Evolutionary conservation across 257 asterid species (phyloP).

Genomic region (Nicotiana otophora): DNA sequence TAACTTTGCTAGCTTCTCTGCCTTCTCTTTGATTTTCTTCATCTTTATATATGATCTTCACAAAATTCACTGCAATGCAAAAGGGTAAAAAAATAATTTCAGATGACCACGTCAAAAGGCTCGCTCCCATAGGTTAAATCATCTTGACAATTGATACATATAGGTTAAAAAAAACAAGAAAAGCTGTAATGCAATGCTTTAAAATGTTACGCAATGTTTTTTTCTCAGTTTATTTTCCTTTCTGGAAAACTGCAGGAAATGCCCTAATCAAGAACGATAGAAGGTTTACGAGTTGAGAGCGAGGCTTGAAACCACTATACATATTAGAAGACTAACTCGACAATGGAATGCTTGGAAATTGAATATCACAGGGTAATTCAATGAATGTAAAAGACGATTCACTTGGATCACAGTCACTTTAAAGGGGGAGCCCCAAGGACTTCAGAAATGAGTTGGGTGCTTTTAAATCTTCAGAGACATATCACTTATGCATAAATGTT

Average conservation of each 20-base stretch:
- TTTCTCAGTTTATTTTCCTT: neutral
- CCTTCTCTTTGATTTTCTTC: neutral
- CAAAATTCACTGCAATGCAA: neutral
- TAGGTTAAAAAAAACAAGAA: neutral
- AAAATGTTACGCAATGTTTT: neutral
- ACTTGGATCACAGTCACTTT: neutral
- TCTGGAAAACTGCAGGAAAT: neutral
- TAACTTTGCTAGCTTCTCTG: neutral
- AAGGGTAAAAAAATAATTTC: neutral
- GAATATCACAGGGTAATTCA: neutral
- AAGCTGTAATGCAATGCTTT: neutral
- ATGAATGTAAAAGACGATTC: neutral
- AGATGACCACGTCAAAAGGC: neutral
- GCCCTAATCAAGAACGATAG: neutral
- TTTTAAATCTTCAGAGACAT: neutral
- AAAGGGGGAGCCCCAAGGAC: too few species aligned
- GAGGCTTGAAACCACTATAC: neutral
- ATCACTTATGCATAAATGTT: neutral
- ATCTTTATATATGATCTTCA: neutral
- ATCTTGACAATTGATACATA: neutral
- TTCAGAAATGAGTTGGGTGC: neutral
- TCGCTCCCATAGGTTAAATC: too few species aligned
- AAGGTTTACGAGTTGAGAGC: neutral
- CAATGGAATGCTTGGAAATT: neutral
- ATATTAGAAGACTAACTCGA: neutral